Conservation (phyloP, 2,329 filamentous ascomycete species). For the Aspergillus calidoustus region DNA sequence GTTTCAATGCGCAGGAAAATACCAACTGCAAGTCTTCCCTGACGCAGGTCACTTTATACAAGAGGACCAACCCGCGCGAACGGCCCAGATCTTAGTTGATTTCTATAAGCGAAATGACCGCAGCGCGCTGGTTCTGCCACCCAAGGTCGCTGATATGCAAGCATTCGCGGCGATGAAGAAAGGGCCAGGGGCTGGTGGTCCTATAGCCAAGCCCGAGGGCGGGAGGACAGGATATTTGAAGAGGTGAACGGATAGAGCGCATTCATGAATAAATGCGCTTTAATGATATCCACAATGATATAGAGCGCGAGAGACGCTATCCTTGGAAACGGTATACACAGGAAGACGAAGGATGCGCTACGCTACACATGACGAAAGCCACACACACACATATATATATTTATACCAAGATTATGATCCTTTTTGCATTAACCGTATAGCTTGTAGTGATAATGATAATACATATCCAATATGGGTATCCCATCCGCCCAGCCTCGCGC, state of each 20-base stretch:
- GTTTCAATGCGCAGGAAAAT: slow-evolving; percentile 66
- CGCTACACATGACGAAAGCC: neutral
- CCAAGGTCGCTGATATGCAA: slow-evolving; percentile 80
- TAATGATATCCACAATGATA: neutral
- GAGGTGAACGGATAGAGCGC: slow-evolving; percentile 3
- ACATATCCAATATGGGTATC: slow-evolving; percentile 6
- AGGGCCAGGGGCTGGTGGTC: slow-evolving; percentile 26
- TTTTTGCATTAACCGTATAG: neutral
- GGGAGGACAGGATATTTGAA: slow-evolving; percentile 11
- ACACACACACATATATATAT: neutral
- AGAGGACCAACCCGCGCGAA: slow-evolving; percentile 91
- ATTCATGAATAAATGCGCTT: neutral
- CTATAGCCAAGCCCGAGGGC: neutral
- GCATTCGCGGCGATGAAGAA: slow-evolving; percentile 48
- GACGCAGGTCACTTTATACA: slow-evolving; percentile 97
- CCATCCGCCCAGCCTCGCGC: neutral
- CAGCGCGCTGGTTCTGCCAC: slow-evolving; percentile 80
- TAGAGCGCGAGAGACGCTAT: neutral
- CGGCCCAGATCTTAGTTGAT: slow-evolving; percentile 80
- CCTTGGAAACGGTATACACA: neutral
- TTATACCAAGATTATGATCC: neutral
- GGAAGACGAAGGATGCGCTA: neutral
- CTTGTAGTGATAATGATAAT: slow-evolving; percentile 5
- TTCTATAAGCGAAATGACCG: slow-evolving; percentile 93
- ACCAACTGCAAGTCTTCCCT: slow-evolving; percentile 91